phyloP scores from a whole-genome alignment of 2,329 filamentous ascomycete genomes.

The Aspergillus novofumigatus region DNA sequence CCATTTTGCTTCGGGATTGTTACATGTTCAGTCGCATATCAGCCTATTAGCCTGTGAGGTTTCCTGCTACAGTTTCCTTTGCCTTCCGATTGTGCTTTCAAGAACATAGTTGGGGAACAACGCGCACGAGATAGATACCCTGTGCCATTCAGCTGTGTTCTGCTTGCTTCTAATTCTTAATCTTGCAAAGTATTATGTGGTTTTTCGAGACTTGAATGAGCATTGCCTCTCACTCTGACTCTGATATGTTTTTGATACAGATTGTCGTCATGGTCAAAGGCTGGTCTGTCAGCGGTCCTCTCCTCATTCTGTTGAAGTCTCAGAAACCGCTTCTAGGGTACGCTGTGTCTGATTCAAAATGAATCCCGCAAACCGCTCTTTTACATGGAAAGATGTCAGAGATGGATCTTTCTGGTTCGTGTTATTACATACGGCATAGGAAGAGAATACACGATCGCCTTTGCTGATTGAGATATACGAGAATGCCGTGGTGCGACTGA shows the following conservation, averaged over 20 bases:
- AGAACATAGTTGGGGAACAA: constrained; percentile 16
- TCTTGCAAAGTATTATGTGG: not conserved
- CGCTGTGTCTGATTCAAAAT: not conserved
- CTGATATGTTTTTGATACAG: not conserved
- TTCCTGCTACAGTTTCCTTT: constrained; percentile 7
- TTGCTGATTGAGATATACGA: not conserved
- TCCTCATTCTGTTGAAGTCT: not conserved
- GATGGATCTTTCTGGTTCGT: not conserved
- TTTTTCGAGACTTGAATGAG: not conserved
- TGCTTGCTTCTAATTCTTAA: constrained; percentile 3
- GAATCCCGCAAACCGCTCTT: not conserved
- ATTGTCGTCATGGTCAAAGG: not conserved
- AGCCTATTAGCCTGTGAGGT: not conserved
- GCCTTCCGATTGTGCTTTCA: constrained; percentile 9
- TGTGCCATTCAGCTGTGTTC: constrained; percentile 13
- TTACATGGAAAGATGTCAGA: not conserved
- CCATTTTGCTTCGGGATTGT: not conserved
- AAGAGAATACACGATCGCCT: not conserved
- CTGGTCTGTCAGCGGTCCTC: too few species aligned
- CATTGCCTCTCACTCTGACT: not conserved
- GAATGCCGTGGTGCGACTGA: not conserved
- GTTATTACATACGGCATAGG: not conserved
- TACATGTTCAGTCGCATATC: not conserved
- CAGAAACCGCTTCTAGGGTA: not conserved
- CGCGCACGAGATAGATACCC: constrained; percentile 29